Evolutionary conservation across 2,329 filamentous ascomycete species (phyloP).

Genomic region (Immersiporthe knoxdaviesiana): DNA sequence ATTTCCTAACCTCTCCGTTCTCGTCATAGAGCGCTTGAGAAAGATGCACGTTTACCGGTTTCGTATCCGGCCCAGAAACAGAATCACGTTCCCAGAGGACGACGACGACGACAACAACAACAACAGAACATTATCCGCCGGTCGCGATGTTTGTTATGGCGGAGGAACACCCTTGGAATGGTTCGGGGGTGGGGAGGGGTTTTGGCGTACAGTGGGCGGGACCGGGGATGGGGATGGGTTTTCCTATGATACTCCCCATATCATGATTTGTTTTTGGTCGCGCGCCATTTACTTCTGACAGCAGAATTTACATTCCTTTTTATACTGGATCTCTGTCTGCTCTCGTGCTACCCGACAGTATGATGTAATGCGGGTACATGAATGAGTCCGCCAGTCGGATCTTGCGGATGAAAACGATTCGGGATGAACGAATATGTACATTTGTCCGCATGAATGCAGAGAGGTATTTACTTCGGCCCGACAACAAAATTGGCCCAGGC

Average conservation of each 20-base stretch:
- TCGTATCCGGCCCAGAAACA: conserved; percentile 5
- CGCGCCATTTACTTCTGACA: background rate
- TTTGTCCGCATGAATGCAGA: background rate
- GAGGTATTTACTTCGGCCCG: background rate
- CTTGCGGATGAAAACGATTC: background rate
- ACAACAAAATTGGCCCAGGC: background rate
- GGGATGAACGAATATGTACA: background rate
- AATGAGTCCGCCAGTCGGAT: background rate
- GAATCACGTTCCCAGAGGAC: background rate
- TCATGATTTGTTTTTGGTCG: conserved; percentile 10
- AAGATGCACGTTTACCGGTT: conserved; percentile 7
- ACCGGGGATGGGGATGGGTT: conserved; percentile 2
- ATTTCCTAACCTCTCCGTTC: conserved; percentile 5
- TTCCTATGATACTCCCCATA: conserved; percentile 3
- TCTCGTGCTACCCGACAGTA: background rate
- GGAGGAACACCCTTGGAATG: background rate
- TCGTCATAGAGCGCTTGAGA: conserved; percentile 26
- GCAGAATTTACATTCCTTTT: background rate
- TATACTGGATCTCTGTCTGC: background rate
- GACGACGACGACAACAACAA: no score
- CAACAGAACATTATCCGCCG: conserved; percentile 10
- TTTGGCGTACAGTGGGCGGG: conserved; percentile 2
- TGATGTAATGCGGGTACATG: background rate
- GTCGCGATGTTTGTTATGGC: conserved; percentile 3
- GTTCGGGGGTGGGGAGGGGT: background rate